phyloP scores from a whole-genome alignment of 192 early-diverging fungal species.

The Endogone sp. region DNA sequence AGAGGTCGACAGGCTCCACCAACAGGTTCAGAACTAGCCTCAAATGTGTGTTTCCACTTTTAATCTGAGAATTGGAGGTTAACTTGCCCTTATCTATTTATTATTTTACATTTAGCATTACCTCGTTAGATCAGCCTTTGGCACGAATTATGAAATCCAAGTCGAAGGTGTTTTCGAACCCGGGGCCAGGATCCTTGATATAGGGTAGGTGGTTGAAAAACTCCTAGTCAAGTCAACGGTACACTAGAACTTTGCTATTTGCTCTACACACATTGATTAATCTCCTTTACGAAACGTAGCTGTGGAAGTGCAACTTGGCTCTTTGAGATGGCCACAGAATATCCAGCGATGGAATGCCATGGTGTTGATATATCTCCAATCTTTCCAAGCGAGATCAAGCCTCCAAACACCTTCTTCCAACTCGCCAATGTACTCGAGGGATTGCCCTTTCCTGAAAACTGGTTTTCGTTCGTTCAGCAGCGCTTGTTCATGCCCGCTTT shows the following conservation, averaged over 20 bases:
- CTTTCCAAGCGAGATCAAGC: conserved; percentile 10
- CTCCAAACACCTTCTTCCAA: conserved; percentile 13
- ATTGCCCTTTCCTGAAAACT: conserved; percentile 22
- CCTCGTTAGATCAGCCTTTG: not conserved
- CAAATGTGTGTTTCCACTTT: not conserved
- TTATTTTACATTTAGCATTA: not conserved
- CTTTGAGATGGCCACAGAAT: conserved; percentile 6
- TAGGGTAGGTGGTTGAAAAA: not conserved
- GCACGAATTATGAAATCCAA: not conserved
- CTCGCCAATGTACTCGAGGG: conserved; percentile 17
- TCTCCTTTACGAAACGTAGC: not conserved
- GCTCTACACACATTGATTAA: not conserved
- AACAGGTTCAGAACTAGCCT: not conserved
- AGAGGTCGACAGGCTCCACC: not conserved
- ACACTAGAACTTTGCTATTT: not conserved
- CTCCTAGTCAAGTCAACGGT: not conserved
- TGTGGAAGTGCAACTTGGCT: not conserved
- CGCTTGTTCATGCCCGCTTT: conserved; percentile 22
- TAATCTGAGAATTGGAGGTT: not conserved
- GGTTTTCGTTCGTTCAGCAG: conserved; percentile 17
- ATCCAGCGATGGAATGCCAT: conserved; percentile 6
- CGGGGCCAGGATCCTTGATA: not conserved
- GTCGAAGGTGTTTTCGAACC: not conserved
- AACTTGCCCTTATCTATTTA: not conserved
- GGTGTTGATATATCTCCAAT: conserved; percentile 21